Evolutionary conservation across 2,329 filamentous ascomycete genomes (phyloP).

Genomic region (Botrytis galanthina): DNA sequence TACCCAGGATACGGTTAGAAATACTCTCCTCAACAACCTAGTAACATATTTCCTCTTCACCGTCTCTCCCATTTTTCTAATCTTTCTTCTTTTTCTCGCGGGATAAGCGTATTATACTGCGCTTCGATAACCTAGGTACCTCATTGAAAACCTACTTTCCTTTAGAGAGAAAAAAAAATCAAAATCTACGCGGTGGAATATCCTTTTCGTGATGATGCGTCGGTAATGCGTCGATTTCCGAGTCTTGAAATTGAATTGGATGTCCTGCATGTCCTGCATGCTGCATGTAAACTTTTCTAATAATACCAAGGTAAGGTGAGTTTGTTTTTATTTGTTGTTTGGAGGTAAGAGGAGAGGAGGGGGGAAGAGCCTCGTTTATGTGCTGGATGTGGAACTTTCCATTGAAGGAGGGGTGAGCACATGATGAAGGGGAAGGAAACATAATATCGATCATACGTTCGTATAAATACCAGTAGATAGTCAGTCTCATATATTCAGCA

Average conservation of each 20-base stretch:
- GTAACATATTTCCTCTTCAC: neutral
- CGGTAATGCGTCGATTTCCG: too few species aligned
- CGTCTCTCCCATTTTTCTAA: neutral
- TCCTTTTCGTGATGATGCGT: neutral
- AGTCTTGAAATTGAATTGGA: neutral
- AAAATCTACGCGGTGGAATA: neutral
- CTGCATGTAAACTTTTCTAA: neutral
- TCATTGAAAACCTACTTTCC: neutral
- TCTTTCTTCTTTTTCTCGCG: neutral
- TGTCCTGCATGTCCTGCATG: neutral
- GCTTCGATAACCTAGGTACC: neutral
- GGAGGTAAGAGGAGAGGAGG: neutral
- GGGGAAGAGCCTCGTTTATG: neutral
- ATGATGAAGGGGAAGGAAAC: neutral
- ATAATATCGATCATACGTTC: too few species aligned
- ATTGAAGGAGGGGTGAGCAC: neutral
- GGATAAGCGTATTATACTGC: neutral
- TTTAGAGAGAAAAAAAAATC: too few species aligned
- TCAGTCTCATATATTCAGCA: neutral
- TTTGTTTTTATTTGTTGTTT: neutral
- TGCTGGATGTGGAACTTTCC: neutral
- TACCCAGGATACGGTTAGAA: too few species aligned
- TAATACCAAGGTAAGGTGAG: too few species aligned
- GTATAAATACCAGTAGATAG: fast-evolving
- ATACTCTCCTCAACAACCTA: too few species aligned